phyloP scores from a whole-genome alignment of 108 stramenopile species.

The Epithemia pelagica region DNA sequence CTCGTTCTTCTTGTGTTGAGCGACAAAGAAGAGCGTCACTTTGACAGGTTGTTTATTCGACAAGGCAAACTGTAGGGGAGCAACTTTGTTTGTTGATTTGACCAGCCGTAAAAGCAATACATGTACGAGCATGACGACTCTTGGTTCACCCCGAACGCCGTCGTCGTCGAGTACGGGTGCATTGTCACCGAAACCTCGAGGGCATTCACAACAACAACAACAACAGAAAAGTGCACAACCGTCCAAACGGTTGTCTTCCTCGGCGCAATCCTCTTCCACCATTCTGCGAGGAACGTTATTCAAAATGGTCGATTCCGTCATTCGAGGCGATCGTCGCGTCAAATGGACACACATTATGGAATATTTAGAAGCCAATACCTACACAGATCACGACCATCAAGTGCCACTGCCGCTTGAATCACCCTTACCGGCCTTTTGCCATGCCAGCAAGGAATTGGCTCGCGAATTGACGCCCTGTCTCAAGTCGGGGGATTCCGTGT shows the following conservation, averaged over 20 bases:
- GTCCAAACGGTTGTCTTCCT: no score
- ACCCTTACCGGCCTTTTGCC: conserved; percentile 29
- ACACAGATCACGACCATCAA: conserved; percentile 11
- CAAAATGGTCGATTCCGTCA: background rate
- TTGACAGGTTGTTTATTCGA: no score
- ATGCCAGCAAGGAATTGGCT: conserved; percentile 29
- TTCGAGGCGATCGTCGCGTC: background rate
- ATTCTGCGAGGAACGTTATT: background rate
- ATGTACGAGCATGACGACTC: no score
- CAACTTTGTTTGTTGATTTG: no score
- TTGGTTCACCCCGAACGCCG: no score
- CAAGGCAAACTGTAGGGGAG: no score
- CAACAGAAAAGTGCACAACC: background rate
- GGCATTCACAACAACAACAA: background rate
- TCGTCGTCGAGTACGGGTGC: no score
- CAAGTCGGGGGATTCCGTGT: conserved; percentile 26
- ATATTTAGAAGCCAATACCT: conserved; percentile 35
- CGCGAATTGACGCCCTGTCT: conserved; percentile 25
- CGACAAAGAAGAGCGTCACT: no score
- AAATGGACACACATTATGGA: conserved; percentile 37
- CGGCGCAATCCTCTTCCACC: background rate
- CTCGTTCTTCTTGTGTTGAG: no score
- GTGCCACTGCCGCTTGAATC: conserved; percentile 30
- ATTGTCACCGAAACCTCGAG: no score
- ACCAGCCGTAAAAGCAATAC: no score